Evolutionary conservation across 2,329 filamentous ascomycete genomes (phyloP).

Genomic region (Sporothrix brunneoviolacea): DNA sequence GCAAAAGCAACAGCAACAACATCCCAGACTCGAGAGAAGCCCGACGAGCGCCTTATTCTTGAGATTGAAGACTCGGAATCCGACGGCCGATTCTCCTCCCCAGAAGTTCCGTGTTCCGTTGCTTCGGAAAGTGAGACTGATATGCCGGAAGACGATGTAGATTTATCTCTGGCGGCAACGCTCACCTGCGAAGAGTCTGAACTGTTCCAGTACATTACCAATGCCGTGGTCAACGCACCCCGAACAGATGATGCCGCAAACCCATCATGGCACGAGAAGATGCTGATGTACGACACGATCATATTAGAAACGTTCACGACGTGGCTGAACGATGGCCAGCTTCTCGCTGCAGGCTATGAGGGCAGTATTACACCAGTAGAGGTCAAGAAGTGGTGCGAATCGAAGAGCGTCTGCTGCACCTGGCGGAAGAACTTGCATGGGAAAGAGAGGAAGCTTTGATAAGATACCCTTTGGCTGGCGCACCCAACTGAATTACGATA

Average conservation of each 20-base stretch:
- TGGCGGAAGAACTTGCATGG: conserved; percentile 54
- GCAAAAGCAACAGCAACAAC: conserved; percentile 9
- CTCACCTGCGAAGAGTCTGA: conserved; percentile 36
- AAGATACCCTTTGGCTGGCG: too few species aligned
- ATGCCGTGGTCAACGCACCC: conserved; percentile 46
- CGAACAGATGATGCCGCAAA: conserved; percentile 41
- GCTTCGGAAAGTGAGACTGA: too few species aligned
- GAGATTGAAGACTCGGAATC: conserved; percentile 18
- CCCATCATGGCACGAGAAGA: conserved; percentile 84
- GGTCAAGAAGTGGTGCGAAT: conserved; percentile 87
- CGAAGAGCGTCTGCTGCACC: conserved; percentile 76
- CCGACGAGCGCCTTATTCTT: conserved; percentile 20
- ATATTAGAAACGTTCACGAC: conserved; percentile 75
- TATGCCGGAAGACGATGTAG: conserved; percentile 18
- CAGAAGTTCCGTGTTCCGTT: background rate
- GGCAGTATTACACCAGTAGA: conserved; percentile 53
- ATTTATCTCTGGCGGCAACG: conserved; percentile 32
- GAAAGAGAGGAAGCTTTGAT: conserved; percentile 44
- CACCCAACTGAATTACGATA: too few species aligned
- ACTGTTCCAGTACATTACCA: conserved; percentile 48
- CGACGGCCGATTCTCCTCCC: conserved; percentile 35
- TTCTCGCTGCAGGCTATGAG: conserved; percentile 58
- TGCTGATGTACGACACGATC: conserved; percentile 87
- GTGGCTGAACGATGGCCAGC: conserved; percentile 71
- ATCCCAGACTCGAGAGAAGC: conserved; percentile 10